These are phyloP conservation scores for Bromus sterilis DNA, from an alignment of 176 grass and related monocot genomes.

Conservation along the genomic window DNA sequence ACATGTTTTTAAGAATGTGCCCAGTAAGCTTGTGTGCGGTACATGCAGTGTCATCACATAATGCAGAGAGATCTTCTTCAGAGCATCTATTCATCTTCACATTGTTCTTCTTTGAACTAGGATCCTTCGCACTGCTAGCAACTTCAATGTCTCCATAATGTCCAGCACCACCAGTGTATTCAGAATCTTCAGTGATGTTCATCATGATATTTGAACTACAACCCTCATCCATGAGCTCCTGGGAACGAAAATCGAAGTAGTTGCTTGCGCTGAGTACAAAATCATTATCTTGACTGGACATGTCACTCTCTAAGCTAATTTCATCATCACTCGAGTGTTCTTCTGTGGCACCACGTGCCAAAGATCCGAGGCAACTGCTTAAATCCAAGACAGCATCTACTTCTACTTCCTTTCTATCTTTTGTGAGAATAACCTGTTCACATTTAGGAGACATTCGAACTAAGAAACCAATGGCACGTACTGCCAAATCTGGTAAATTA, in stretches of 20 bases:
- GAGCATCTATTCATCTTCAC: background rate
- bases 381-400: slow-evolving; percentile 37
- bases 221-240: slow-evolving; percentile 3
- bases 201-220: slow-evolving; percentile 7
- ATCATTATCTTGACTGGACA: slow-evolving; percentile 21
- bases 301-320: slow-evolving; percentile 20
- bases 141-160: no score
- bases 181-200: slow-evolving; percentile 11
- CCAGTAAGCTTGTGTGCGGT: slow-evolving; percentile 18
- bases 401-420: slow-evolving; percentile 12
- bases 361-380: slow-evolving; percentile 30
- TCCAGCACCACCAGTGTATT: background rate
- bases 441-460: slow-evolving; percentile 1
- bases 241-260: slow-evolving; percentile 13
- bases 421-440: background rate
- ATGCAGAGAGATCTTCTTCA: background rate
- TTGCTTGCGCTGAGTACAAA: slow-evolving; percentile 29
- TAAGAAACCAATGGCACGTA: slow-evolving; percentile 20
- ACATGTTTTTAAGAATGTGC: background rate
- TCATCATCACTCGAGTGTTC: slow-evolving; percentile 23
- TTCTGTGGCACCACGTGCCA: slow-evolving; percentile 9
- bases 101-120: background rate
- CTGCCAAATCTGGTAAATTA: slow-evolving; percentile 24
- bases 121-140: background rate
- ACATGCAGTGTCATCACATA: slow-evolving; percentile 20